Percentiles rank a stretch among this genome's conserved stretches.
These are phyloP conservation scores for Gnomoniopsis sp. DNA, from an alignment of 2,329 filamentous ascomycete genomes.

Conservation along the genomic window DNA sequence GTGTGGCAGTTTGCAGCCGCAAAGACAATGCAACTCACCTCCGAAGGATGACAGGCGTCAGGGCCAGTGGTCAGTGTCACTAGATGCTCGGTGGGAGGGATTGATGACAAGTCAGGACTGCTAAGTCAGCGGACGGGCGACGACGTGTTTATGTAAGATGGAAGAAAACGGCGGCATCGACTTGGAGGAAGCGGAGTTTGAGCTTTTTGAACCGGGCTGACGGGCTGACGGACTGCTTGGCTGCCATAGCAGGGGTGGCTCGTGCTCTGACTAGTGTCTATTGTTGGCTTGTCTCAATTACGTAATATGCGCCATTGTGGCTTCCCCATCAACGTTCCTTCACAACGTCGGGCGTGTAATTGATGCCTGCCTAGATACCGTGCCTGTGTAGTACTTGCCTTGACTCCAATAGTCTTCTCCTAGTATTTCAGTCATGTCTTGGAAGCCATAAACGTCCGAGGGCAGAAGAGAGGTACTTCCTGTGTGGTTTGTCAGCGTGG, in stretches of 20 bases:
- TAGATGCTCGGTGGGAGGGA: background rate
- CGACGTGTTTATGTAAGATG: conserved; percentile 20
- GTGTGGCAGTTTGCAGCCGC: conserved; percentile 4
- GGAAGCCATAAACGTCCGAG: no score
- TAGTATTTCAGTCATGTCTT: no score
- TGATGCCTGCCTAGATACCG: no score
- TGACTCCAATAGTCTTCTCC: no score
- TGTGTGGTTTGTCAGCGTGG: conserved; percentile 1
- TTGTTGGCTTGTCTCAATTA: no score
- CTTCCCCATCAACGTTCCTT: no score
- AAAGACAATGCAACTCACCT: conserved; percentile 11
- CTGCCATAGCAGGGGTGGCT: no score
- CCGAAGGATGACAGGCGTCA: conserved; percentile 13
- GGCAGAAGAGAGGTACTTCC: no score
- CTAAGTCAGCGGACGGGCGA: conserved; percentile 18
- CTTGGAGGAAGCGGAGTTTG: background rate
- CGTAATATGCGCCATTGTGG: background rate
- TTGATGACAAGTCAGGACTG: conserved; percentile 5
- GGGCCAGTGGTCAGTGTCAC: background rate
- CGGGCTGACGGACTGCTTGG: no score
- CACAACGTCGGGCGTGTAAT: no score
- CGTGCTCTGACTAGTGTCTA: no score
- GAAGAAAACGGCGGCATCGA: background rate
- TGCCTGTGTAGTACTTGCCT: no score
- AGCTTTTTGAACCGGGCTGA: background rate